Conservation (phyloP, 306 rosid species). For the Acmispon strigosus region DNA sequence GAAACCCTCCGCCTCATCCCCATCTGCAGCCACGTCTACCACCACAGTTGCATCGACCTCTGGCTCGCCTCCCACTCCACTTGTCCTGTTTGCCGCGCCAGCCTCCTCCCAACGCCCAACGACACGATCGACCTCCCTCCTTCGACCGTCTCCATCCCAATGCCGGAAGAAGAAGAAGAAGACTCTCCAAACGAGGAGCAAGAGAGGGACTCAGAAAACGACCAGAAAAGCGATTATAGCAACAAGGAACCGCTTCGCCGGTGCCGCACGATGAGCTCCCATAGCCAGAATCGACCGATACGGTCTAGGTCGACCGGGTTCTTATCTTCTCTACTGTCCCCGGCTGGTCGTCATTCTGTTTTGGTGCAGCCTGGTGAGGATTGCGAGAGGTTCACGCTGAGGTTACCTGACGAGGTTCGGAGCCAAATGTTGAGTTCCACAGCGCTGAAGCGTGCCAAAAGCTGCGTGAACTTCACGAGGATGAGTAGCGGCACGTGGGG, state of each 20-base stretch:
- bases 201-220: neutral
- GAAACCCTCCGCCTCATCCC: conserved; percentile 60
- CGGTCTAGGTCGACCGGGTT: conserved; percentile 40
- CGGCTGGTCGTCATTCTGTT: neutral
- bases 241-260: conserved; percentile 15
- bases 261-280: neutral
- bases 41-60: conserved; percentile 51
- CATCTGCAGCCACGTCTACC: conserved; percentile 76
- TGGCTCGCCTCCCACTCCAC: conserved; percentile 71
- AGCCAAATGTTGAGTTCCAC: neutral
- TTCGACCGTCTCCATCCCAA: neutral
- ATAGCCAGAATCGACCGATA: conserved; percentile 14
- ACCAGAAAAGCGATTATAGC: neutral
- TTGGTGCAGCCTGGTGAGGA: conserved; percentile 28
- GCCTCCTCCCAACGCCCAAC: conserved; percentile 41
- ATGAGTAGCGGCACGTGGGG: conserved; percentile 50
- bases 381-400: conserved; percentile 55
- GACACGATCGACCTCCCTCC: conserved; percentile 2
- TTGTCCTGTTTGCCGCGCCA: conserved; percentile 81
- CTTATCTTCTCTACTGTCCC: conserved; percentile 15
- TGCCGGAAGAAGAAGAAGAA: neutral
- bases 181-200: neutral
- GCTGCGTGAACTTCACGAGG: conserved; percentile 44
- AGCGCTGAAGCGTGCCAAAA: conserved; percentile 37
- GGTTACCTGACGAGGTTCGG: conserved; percentile 41